Conservation (phyloP, 257 asterid species). For the Rhazya stricta region DNA sequence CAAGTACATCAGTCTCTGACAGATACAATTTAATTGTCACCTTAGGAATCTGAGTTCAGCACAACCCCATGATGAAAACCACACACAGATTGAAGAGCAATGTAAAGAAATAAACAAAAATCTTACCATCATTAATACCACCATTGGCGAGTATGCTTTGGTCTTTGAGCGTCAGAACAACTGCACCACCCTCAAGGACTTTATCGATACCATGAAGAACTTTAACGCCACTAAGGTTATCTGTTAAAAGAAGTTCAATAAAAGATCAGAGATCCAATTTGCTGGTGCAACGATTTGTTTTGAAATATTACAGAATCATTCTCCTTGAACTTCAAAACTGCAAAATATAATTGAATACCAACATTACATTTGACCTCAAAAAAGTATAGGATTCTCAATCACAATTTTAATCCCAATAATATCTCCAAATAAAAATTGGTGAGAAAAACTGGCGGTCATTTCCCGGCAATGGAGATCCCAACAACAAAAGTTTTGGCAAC, state of each 20-base stretch:
- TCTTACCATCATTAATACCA: slow-evolving; percentile 76
- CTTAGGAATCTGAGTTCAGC: slow-evolving; percentile 92
- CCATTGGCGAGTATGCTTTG: slow-evolving; percentile 87
- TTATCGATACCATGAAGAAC: slow-evolving; percentile 90
- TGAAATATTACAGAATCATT: neutral
- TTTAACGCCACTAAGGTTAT: slow-evolving; percentile 72
- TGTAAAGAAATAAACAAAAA: slow-evolving; percentile 8
- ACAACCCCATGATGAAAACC: slow-evolving; percentile 37
- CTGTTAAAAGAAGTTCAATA: slow-evolving; percentile 29
- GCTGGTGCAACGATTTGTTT: neutral
- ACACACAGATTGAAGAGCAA: too few species aligned
- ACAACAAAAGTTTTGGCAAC: neutral
- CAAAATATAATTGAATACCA: neutral
- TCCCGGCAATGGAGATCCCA: neutral
- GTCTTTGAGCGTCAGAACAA: slow-evolving; percentile 92
- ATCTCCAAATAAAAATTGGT: neutral
- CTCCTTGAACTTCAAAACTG: neutral
- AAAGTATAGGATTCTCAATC: neutral
- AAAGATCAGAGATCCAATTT: slow-evolving; percentile 12
- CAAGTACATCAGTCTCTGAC: slow-evolving; percentile 97
- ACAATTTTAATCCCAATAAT: neutral
- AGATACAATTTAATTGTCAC: slow-evolving; percentile 75
- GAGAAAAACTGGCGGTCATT: neutral
- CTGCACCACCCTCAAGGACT: slow-evolving; percentile 93
- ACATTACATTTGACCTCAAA: neutral